Evolutionary conservation across 768 basidiomycete species (phyloP), one percentile per base, ranked within the genome.

Genomic region (Trametes villosa): DNA sequence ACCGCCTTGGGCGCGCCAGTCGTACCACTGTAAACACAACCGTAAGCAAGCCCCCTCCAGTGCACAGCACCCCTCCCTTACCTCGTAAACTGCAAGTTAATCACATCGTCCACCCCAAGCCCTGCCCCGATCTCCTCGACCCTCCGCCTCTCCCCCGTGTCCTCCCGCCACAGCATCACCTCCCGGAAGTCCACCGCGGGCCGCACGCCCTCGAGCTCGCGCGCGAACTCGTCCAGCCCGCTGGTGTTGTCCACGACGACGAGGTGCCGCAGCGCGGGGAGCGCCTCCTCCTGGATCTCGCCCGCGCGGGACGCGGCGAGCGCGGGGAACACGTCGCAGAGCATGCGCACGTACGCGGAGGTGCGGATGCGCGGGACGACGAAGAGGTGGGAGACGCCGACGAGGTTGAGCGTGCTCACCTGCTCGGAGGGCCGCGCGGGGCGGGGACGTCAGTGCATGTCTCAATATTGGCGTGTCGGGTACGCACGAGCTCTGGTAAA

Each of bases 41-140:
- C 12, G 11, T 63, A 45, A 50, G 41, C 22, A 24, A 12, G 53
- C 36, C 29, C 24, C 27, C 7, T 30, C 22, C 53, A 13, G 6
- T 47, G 42, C 31, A 12, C 9, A 17, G 17, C 27, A 7, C 6
- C 1, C 20, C 22, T n/a, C 31, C 42, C 72, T 12, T 61, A 89
- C 90, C 91, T 93, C 31, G 92, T 94, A 68, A 93, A 94, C 68
- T 94, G 92, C 58, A 94, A 66, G 67, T 92, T 94, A 48, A 92
- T 86, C 5, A 92, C 78, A 29, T 94, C 92, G 57, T 91, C 85
- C 41, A 83, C 81, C 8, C 79, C 53, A 54, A 87, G 67, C 3
- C 76, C 76, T 20, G 63, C 59, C 36, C 68, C 67, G 3, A 81
- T 74, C n/a, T 80, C 75, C 52, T 75, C 74, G 49, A 87, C 81